Evolutionary conservation across 257 asterid species (phyloP), one percentile per base, ranked within the genome.

Genomic region (Scutellaria barbata): DNA sequence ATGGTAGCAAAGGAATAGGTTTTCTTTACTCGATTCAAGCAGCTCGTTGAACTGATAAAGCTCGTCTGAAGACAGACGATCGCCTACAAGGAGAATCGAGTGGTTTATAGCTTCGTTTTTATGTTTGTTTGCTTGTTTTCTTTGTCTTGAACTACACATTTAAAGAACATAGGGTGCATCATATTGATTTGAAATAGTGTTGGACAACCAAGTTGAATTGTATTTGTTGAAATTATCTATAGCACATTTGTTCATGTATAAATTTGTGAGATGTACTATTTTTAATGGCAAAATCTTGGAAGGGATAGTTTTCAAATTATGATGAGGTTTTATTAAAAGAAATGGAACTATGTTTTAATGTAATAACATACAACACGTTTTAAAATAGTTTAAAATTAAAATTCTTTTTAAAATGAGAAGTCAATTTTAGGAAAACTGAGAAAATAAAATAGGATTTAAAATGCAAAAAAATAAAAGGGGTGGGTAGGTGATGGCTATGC

Each of bases 401-500:
- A 22, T 22, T 22, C 25, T 22, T 22, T 1, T 22, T 22, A 22
- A 22, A 22, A n/a, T n/a, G n/a, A n/a, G n/a, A n/a, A n/a, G n/a
- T n/a, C n/a, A n/a, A n/a, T n/a, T n/a, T n/a, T n/a, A n/a, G n/a
- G n/a, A n/a, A n/a, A n/a, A n/a, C n/a, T n/a, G 30, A 3, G 30
- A 25, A 30, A 30, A 30, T 30, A 30, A 30, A 30, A 30, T 30
- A 30, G 35, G 35, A 30, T 3, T 2, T 0, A 30, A 42, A 42
- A 7, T 42, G 10, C 10, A 42, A 42, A 22, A 22, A 22, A 22
- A 30, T 30, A 30, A 30, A 30, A 30, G 35, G 25, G 35, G 35
- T 30, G 47, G 72, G 59, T 71, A 69, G 80, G 80, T 76, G 74
- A 0, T 30, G 4, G 5, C 35, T 55, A 13, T 37, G 16, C 22